phyloP scores from a whole-genome alignment of 352 stramenopile genomes.

The Pelagophyceae sp. region DNA sequence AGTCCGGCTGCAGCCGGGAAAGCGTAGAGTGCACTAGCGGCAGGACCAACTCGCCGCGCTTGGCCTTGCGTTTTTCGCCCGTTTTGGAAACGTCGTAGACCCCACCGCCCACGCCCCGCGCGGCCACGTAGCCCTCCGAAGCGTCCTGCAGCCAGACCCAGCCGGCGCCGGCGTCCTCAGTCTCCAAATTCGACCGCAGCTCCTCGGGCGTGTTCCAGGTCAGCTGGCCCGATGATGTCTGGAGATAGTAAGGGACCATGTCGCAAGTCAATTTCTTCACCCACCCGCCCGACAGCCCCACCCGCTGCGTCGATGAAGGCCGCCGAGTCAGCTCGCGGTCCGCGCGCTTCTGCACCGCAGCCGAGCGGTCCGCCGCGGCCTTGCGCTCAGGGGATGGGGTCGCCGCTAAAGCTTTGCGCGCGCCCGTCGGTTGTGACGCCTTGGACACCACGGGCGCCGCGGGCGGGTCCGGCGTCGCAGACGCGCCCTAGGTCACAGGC shows the following conservation, averaged over 20 bases:
- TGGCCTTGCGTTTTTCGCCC: too few species aligned
- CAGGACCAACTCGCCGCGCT: neutral
- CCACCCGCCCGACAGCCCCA: conserved; percentile 17
- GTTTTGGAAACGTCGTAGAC: too few species aligned
- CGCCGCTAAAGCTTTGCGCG: too few species aligned
- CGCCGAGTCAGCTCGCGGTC: too few species aligned
- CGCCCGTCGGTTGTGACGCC: too few species aligned
- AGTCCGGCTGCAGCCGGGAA: conserved; percentile 12
- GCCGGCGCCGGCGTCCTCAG: neutral
- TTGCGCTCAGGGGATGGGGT: too few species aligned
- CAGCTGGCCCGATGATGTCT: conserved; percentile 13
- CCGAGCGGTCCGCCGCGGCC: too few species aligned
- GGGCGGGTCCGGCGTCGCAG: too few species aligned
- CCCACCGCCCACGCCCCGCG: conserved; percentile 2
- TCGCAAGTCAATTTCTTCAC: conserved; percentile 24
- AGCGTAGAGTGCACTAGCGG: conserved; percentile 1
- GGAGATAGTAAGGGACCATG: conserved; percentile 20
- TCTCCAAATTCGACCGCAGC: neutral
- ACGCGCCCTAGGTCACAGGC: too few species aligned
- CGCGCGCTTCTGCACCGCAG: too few species aligned
- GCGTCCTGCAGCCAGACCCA: conserved; percentile 16
- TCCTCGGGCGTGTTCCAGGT: conserved; percentile 23
- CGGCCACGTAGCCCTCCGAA: conserved; percentile 14
- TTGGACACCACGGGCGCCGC: too few species aligned
- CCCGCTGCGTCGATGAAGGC: neutral